phyloP scores from a whole-genome alignment of 768 basidiomycete genomes.

The Psilocybe tampanensis region DNA sequence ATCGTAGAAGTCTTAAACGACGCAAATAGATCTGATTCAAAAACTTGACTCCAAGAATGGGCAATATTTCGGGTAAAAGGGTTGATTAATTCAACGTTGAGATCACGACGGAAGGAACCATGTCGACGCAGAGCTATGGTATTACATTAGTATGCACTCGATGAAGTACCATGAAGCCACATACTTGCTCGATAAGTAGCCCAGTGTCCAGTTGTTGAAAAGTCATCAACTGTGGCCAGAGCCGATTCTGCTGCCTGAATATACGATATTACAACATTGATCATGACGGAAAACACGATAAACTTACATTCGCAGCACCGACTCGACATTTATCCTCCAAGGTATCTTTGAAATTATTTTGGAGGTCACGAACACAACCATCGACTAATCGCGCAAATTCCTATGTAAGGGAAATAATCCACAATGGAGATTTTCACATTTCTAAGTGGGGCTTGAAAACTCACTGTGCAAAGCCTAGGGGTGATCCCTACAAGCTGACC shows the following conservation, averaged over 20 bases:
- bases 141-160: not conserved
- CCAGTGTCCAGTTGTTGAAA: slow-evolving; percentile 62
- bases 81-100: slow-evolving; percentile 59
- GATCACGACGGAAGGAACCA: slow-evolving; percentile 56
- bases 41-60: slow-evolving; percentile 58
- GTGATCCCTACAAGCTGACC: slow-evolving; percentile 49
- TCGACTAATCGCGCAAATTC: slow-evolving; percentile 49
- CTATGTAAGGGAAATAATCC: slow-evolving; percentile 25
- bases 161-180: slow-evolving; percentile 16
- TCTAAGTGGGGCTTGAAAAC: slow-evolving; percentile 1
- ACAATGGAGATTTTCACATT: not conserved
- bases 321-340: slow-evolving; percentile 59
- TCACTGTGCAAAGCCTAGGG: slow-evolving; percentile 43
- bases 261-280: slow-evolving; percentile 5
- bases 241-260: slow-evolving; percentile 44
- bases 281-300: not conserved
- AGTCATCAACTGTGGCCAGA: slow-evolving; percentile 48
- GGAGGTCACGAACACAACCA: slow-evolving; percentile 45
- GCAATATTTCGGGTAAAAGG: slow-evolving; percentile 65
- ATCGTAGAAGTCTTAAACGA: slow-evolving; percentile 44
- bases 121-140: slow-evolving; percentile 51
- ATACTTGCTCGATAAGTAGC: slow-evolving; percentile 58
- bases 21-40: slow-evolving; percentile 58
- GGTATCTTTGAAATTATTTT: slow-evolving; percentile 52
- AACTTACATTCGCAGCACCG: slow-evolving; percentile 50